phyloP scores from a whole-genome alignment of 345 rosid species.

The Litchi chinensis region DNA sequence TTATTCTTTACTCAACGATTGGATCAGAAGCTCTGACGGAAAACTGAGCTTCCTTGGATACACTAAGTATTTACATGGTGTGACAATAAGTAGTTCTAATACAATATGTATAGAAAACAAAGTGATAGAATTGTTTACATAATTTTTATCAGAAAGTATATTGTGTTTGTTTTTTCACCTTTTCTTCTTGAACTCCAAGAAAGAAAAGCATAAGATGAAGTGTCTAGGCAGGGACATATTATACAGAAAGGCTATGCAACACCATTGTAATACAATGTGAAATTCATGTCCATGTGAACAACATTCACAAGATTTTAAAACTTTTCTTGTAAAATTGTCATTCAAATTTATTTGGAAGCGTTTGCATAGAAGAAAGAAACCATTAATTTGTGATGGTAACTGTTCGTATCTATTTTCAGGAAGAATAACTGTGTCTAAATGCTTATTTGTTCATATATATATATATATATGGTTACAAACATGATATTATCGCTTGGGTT shows the following conservation, averaged over 20 bases:
- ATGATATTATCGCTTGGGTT: too few species aligned
- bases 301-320: neutral
- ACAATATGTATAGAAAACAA: conserved; percentile 18
- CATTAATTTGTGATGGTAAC: neutral
- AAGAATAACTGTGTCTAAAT: too few species aligned
- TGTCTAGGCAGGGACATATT: neutral
- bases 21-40: conserved; percentile 63
- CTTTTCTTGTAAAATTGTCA: neutral
- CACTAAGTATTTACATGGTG: conserved; percentile 78
- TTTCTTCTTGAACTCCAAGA: neutral
- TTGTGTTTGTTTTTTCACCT: neutral
- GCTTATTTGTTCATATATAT: too few species aligned
- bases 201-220: neutral
- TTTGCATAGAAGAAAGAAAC: neutral
- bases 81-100: conserved; percentile 57
- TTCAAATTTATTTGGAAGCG: neutral
- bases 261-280: neutral
- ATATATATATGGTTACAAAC: too few species aligned
- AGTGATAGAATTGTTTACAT: neutral
- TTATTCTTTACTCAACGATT: conserved; percentile 53
- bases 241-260: neutral
- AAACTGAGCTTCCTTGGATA: conserved; percentile 72
- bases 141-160: neutral
- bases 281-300: neutral
- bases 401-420: too few species aligned